These are phyloP conservation scores for Amanita muscaria DNA, from an alignment of 768 basidiomycete species.

Conservation along the genomic window DNA sequence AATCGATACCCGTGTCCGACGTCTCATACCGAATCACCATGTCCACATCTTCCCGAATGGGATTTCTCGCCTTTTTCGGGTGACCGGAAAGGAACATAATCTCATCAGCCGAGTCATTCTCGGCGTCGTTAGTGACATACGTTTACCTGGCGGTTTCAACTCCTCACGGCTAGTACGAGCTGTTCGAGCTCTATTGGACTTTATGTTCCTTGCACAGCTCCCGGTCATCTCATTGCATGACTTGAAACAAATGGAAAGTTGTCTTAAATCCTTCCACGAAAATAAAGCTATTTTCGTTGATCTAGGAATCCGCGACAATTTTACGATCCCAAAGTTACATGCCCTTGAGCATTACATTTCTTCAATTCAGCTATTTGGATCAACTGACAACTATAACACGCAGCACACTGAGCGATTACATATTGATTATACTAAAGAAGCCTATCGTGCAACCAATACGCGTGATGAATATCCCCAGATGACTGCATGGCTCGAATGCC, in stretches of 20 bases:
- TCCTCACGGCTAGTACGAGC: conserved; percentile 6
- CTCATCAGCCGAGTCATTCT: conserved; percentile 21
- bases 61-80: conserved; percentile 26
- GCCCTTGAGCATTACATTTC: conserved; percentile 9
- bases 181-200: conserved; percentile 16
- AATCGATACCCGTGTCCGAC: conserved; percentile 28
- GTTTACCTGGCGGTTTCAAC: not conserved
- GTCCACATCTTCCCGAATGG: conserved; percentile 29
- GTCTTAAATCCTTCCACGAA: conserved; percentile 1
- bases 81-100: conserved; percentile 31
- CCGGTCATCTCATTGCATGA: conserved; percentile 9
- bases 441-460: not conserved
- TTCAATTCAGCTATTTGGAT: conserved; percentile 12
- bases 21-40: conserved; percentile 20
- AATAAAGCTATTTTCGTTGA: conserved; percentile 17
- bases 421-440: not conserved
- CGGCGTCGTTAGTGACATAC: conserved; percentile 14
- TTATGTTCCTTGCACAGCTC: conserved; percentile 16
- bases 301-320: conserved; percentile 12
- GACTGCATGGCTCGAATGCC: not conserved
- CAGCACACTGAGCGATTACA: conserved; percentile 3
- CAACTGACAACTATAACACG: conserved; percentile 12
- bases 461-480: not conserved
- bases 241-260: conserved; percentile 12
- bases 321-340: conserved; percentile 21